Conservation (phyloP, 495 filamentous ascomycete genomes). For the Amphirosellinia nigrospora region DNA sequence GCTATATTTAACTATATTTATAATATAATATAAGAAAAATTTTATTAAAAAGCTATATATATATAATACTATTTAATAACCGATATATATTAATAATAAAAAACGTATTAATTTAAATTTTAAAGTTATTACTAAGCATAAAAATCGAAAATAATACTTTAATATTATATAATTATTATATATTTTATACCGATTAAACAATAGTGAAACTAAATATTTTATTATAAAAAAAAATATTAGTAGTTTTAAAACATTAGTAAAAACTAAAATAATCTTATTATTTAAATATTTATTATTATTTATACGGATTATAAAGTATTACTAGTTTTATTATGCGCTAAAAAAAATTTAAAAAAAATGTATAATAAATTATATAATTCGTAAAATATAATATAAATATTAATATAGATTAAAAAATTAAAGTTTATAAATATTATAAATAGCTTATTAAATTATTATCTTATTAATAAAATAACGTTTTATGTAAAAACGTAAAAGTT, state of each 20-base stretch:
- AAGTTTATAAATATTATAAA: background rate
- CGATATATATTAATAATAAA: background rate
- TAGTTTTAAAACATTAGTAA: background rate
- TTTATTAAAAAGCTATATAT: background rate
- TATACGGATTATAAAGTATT: slow-evolving; percentile 2
- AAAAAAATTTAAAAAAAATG: background rate
- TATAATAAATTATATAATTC: background rate
- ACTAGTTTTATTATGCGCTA: background rate
- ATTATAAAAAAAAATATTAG: background rate
- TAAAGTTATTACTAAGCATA: background rate
- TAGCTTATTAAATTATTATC: background rate
- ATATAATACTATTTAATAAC: background rate
- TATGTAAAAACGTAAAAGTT: background rate
- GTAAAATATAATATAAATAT: background rate
- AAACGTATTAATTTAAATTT: background rate
- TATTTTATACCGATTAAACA: background rate
- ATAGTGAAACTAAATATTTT: background rate
- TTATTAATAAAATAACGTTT: background rate
- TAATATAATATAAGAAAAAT: background rate
- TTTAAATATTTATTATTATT: background rate
- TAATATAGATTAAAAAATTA: background rate
- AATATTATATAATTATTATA: background rate
- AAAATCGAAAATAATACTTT: background rate
- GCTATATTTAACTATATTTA: background rate
- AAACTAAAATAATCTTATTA: background rate